Evolutionary conservation across 169 alveolate genomes (phyloP).

Genomic region (Cryptosporidium meleagridis): DNA sequence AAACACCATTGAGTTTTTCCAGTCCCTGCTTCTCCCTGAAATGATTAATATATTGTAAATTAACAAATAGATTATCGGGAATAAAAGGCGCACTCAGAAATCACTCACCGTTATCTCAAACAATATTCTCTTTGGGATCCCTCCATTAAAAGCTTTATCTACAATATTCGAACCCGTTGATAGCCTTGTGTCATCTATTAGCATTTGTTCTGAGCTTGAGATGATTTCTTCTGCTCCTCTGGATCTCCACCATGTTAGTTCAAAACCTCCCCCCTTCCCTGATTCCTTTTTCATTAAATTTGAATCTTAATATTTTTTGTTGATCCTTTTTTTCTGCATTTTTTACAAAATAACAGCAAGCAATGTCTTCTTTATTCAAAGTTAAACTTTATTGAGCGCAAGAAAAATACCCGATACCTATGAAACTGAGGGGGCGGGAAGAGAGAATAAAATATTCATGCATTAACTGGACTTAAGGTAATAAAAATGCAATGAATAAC

Average conservation of each 20-base stretch:
- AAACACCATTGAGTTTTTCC: slow-evolving; percentile 75
- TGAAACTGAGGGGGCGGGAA: not conserved
- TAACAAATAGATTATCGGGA: not conserved
- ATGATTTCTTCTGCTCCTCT: slow-evolving; percentile 47
- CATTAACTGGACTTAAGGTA: not conserved
- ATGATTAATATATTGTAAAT: not conserved
- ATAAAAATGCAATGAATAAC: not conserved
- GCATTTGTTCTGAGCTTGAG: not conserved
- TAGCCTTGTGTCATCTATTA: slow-evolving; percentile 5
- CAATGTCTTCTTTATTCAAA: not conserved
- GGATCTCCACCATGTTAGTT: slow-evolving; percentile 61
- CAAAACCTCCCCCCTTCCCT: not conserved
- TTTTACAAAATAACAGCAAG: not conserved
- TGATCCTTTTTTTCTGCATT: not conserved
- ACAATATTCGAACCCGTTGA: slow-evolving; percentile 41
- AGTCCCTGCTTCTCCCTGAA: slow-evolving; percentile 72
- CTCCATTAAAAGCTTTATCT: slow-evolving; percentile 51
- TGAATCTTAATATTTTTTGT: not conserved
- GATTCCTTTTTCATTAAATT: not conserved
- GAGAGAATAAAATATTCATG: not conserved
- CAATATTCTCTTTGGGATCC: slow-evolving; percentile 34
- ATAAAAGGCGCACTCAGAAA: not conserved
- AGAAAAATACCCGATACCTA: not conserved
- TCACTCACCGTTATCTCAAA: slow-evolving; percentile 70
- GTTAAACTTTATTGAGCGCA: not conserved